Evolutionary conservation across 1,284 basidiomycete species (phyloP), one percentile per base, ranked within the genome.

Genomic region (Irpex sp.): DNA sequence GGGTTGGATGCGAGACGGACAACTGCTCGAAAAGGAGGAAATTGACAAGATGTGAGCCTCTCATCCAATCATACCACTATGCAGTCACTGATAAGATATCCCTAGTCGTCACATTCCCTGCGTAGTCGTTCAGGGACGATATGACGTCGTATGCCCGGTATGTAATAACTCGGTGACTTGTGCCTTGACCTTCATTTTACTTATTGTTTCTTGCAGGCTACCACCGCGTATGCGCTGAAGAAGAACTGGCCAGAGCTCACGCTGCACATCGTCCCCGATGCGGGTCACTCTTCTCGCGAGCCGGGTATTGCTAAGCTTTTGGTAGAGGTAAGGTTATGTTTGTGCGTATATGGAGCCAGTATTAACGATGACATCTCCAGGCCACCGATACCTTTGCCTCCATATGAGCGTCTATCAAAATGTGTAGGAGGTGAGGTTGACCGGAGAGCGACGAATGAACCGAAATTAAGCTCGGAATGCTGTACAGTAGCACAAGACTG

Each of bases 1-100:
- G 83, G 95, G 94, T 2, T 98, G 94, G 78, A 90, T 97, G 87
- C 80, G 89, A 39, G 92, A 97, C 39, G 95, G 95, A 0, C 92
- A 95, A 72, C 81, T 98, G 15, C 81, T 98, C 59, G 88, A 93
- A 67, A 82, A 83, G 68, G 89, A 92, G 72, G 86, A 90, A 70
- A 91, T 97, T 57, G 93, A 93, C 69, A 97, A 95, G 79, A 97
- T 98, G 93, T 90, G 68, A 51, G 85, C 69, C 11, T 11, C 49
- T 26, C 49, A 17, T 17, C 13, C 17, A 3, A 17, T 50, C 58
- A 15, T 46, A 21, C 33, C 49, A 1, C 46, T 33, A 39, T 49
- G 37, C 62, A 66, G 50, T 63, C 47, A 63, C 51, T 63, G 53
- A 54, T 26, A 60, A 61, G 3, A 5, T 33, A 11, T 33, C 2